Base-by-base conservation (phyloP, 306 rosid genomes). In the Castanea crenata region DNA sequence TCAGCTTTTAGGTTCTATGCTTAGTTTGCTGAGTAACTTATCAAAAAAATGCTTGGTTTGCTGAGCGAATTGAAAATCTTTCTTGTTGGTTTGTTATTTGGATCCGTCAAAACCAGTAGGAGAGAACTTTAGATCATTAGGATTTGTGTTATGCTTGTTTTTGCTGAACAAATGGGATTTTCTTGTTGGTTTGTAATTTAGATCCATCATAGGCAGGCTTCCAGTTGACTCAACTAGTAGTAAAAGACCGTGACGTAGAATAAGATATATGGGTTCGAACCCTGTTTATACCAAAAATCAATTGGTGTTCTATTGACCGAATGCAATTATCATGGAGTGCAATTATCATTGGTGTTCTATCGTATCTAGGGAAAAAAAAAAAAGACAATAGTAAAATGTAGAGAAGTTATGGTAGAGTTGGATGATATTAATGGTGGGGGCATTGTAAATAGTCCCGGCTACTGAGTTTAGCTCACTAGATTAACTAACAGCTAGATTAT, bases 221-320 rank as follows among this genome's bases (percentile, higher is more conserved):
- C 8, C 8, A 35, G 8, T 1, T 35, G 6, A 8, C 46, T 41
- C 12, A 41, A 41, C 3, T 41, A 2, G 46, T 7, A 38, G 11
- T 38, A 38, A 0, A 38, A 11, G 2, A 41, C 2, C 46, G 7
- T 38, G 3, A 2, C 2, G 11, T 2, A 2, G 11, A 38, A 38
- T 38, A 38, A 38, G 46, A 38, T 38, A 2, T 38, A 0, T 38
- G 3, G 46, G 46, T 38, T 38, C 0, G 46, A 38, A 38, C 3
- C 11, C 46, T 0, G 0, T 0, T 1, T 38, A 2, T 3, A 38
- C 0, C 3, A 38, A 38, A 38, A 7, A 8, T 0, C 3, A 41
- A 41, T 41, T 41, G 46, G 12, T 41, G 12, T 41, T 0, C 34
- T 0, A 3, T 2, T 41, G 46, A 41, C 3, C 2, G 8, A 41